Evolutionary conservation across 805 yeast genomes (phyloP), one percentile per base, ranked within the genome.

Genomic region (Yarrowia sp.): DNA sequence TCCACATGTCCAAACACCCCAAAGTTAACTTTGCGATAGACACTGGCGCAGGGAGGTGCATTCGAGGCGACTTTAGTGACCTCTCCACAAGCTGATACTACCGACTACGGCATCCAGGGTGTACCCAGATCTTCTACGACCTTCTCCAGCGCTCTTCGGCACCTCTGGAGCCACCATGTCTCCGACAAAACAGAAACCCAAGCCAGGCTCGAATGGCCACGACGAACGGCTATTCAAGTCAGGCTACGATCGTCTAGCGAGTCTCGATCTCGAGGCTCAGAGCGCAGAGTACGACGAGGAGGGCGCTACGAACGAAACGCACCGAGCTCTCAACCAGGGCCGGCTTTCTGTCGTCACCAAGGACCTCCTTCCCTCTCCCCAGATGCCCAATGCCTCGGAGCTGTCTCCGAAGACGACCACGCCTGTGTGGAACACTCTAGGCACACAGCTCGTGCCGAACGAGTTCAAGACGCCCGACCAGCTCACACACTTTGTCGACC

Each of bases 391-490:
- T 9, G 21, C 21, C 21, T n/a, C 47, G 13, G 51, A 44, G 9
- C 27, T 47, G 55, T 31, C 55, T 14, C 55, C 55, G 2, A 14
- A 7, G 2, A 47, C 55, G 3, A n/a, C 29, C n/a, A 21, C 55
- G 7, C 42, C 58, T 13, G 27, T 18, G 14, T 39, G 44, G 44
- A 10, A 13, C 6, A 14, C 27, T 38, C 24, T 25, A 12, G 24
- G 24, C 9, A 32, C 55, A 5, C 38, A 47, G 18, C 39, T 47
- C 10, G 56, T 47, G 4, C 38, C 39, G 3, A 33, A 47, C 27
- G 39, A 32, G 41, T 33, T 33, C 56, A 51, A 51, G 18, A 35
- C 58, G 0, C 58, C 58, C 7, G 42, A 51, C 19, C 58, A 51
- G 19, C 24, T 51, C 31, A 51, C 58, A 0, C 58, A 51, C 19